Percentiles rank a stretch among this genome's conserved stretches.
These are phyloP conservation scores for Cadophora malorum DNA, from an alignment of 2,329 filamentous ascomycete species.

Conservation along the genomic window DNA sequence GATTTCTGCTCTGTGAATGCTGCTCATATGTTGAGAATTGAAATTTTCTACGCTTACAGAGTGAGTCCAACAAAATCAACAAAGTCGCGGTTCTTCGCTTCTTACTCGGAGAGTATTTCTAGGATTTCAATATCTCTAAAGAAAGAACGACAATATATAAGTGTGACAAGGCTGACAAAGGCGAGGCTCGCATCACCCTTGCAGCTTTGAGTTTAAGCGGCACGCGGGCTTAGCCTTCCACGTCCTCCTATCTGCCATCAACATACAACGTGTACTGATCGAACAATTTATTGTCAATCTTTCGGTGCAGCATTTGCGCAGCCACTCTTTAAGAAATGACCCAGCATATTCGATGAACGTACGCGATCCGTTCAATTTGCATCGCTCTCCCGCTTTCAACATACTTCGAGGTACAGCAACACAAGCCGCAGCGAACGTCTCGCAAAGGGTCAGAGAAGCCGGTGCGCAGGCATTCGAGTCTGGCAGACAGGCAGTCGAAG, in stretches of 20 bases:
- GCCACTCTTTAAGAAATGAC: conserved; percentile 41
- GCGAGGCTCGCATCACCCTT: conserved; percentile 4
- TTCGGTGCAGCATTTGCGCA: conserved; percentile 28
- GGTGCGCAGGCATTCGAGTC: conserved; percentile 55
- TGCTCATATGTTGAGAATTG: background rate
- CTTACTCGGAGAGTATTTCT: background rate
- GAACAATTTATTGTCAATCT: conserved; percentile 17
- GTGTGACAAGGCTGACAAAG: conserved; percentile 2
- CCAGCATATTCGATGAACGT: conserved; percentile 43
- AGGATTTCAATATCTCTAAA: background rate
- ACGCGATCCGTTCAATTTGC: conserved; percentile 47
- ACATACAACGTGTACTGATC: conserved; percentile 29
- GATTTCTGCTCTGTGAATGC: too few species aligned
- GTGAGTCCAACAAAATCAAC: too few species aligned
- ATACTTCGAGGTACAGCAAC: conserved; percentile 57
- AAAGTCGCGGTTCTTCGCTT: too few species aligned
- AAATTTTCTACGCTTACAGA: too few species aligned
- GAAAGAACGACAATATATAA: background rate
- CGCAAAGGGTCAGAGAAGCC: conserved; percentile 56
- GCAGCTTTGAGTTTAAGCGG: conserved; percentile 9
- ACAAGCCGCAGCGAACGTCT: conserved; percentile 52
- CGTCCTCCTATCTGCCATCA: background rate
- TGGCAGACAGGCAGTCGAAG: conserved; percentile 48
- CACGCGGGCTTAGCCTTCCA: conserved; percentile 12
- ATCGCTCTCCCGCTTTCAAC: conserved; percentile 54